Evolutionary conservation across 305 asterid species (phyloP).

Genomic region (Fraxinus sp.): DNA sequence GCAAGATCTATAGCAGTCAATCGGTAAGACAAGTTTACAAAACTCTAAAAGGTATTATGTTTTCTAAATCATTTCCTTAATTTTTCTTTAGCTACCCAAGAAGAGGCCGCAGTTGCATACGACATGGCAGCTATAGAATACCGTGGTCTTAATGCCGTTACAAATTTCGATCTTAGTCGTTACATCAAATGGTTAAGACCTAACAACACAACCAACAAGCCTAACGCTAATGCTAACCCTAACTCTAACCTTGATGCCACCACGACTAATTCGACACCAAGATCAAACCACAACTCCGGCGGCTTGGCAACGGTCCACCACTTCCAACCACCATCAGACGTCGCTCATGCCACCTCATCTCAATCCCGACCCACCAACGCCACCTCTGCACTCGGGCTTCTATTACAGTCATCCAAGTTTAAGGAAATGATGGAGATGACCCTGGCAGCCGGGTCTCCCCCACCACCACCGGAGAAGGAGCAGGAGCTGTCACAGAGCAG

Average conservation of each 20-base stretch:
- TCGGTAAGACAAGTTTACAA: background rate
- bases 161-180: constrained; percentile 78
- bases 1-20: background rate
- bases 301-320: constrained; percentile 23
- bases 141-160: constrained; percentile 78
- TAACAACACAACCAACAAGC: constrained; percentile 24
- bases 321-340: constrained; percentile 31
- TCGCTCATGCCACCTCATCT: constrained; percentile 18
- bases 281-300: constrained; percentile 21
- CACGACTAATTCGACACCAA: constrained; percentile 2
- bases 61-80: background rate
- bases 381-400: constrained; percentile 72
- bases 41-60: background rate
- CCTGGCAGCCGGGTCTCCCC: constrained; percentile 49
- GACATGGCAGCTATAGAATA: constrained; percentile 89
- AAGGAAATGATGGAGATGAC: constrained; percentile 88
- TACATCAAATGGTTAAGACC: constrained; percentile 84
- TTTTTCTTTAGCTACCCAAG: constrained; percentile 63
- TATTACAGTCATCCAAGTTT: constrained; percentile 71
- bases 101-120: constrained; percentile 82
- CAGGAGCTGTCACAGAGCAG: constrained; percentile 38
- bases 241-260: background rate
- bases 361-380: constrained; percentile 45
- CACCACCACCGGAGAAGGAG: constrained; percentile 27
- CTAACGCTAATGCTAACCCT: constrained; percentile 5